Base-by-base conservation (phyloP, 2,329 filamentous ascomycete genomes). In the Neofusicoccum umdonicola region DNA sequence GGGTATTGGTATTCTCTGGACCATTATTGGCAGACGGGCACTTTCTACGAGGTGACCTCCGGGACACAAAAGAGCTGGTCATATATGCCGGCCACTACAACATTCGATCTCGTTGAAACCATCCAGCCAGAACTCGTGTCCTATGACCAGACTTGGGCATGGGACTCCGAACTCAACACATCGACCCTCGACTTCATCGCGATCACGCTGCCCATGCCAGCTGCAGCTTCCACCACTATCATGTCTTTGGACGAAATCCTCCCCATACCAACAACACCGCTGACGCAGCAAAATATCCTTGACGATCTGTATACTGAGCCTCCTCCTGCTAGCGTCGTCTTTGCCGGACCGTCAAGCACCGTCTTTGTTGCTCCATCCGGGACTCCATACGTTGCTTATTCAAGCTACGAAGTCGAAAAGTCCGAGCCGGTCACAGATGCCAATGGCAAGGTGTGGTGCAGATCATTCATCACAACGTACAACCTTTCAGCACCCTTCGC, bases 341-440 rank as follows among this genome's bases (percentile, higher is more conserved):
- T 73, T 35, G 69, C 69, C 4, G 71, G 56, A 4, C 42, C 71
- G 12, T 71, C 72, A 35, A 41, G 63, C 7, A 74, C 71, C n/a
- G 56, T 61, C 3, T 66, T 50, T 42, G 65, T 69, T 27, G 68
- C 67, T 62, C 66, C 73, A 3, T 76, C 74, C 15, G 72, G 69
- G 50, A 80, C 78, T 0, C 77, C 79, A 0, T 79, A 80, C 51
- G 74, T 81, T 6, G 77, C 79, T 65, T 80, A 81, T 67, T 77
- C 75, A 17, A 71, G 71, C 4, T 81, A 81, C 65, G 78, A 81
- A 64, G 71, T 81, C n/a, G 75, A 78, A 57, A 73, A 65, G 34
- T 71, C 71, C 42, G 64, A 68, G n/a, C 67, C 68, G 3, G 69
- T 69, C 13, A 71, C 67, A 5, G 51, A 67, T 19, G 57, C 62